Base-by-base conservation (phyloP, 345 rosid species). In the Eucalyptus virginea region DNA sequence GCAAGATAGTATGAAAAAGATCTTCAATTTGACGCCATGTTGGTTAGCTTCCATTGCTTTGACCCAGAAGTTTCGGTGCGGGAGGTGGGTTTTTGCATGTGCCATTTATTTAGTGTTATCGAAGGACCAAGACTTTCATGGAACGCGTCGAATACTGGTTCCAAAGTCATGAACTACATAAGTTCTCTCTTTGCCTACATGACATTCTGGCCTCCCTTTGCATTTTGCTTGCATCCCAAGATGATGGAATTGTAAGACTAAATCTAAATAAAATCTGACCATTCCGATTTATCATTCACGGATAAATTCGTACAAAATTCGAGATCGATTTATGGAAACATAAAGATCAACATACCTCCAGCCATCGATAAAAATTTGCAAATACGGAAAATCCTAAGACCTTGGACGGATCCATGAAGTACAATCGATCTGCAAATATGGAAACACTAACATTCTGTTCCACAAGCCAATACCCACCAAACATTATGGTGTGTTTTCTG, bases 301-400 rank as follows among this genome's bases (percentile, higher is more conserved):
- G 52, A 50, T 50, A 50, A 50, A 50, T 50, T 50, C 3, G 0
- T 50, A 50, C 19, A 50, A 50, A 50, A 50, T 50, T 50, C 3
- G 3, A 2, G 19, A 50, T 50, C 19, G 3, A 16, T 50, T 50
- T 50, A 3, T 6, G 18, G 0, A 50, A 50, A 50, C 0, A 7
- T 50, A 50, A 50, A 50, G 7, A 50, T 50, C 19, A 50, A 50
- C 19, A 50, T 50, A 50, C 52, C 19, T 50, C 3, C 3, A 16
- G 1, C 52, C 7, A 50, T 50, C 3, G 1, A 50, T 50, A 2
- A 50, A 50, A 50, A 50, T 50, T 50, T 50, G 7, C 52, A 50
- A 50, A 50, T 50, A 19, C 17, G 3, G 52, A 50, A 50, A 50
- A 50, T 6, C 52, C 19, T 50, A 50, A 50, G 3, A 50, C 19